These are phyloP conservation scores for Chlorella sp. DNA, from an alignment of 139 green algal genomes.

Conservation along the genomic window DNA sequence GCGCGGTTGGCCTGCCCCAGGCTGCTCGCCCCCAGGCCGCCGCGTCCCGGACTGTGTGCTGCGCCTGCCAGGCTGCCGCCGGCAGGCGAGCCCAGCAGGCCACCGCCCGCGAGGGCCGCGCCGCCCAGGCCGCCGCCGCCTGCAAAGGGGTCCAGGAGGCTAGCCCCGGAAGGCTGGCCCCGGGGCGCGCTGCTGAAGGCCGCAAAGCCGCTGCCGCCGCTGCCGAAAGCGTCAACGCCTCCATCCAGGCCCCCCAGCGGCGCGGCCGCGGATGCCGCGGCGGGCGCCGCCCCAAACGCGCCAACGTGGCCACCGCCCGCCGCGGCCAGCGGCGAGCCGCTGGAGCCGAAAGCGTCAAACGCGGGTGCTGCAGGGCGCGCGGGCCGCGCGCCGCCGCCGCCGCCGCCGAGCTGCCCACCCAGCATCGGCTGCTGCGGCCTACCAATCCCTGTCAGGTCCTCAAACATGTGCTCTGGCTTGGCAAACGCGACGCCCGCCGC, in stretches of 20 bases:
- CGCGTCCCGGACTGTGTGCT: too few species aligned
- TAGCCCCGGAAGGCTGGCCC: background rate
- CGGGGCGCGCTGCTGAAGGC: background rate
- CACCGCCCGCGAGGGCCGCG: background rate
- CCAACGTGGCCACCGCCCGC: background rate
- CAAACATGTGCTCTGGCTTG: slow-evolving; percentile 51
- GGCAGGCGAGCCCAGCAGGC: too few species aligned
- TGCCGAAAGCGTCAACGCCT: slow-evolving; percentile 3
- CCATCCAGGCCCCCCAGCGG: too few species aligned
- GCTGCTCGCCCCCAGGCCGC: too few species aligned
- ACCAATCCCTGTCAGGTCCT: slow-evolving; percentile 28
- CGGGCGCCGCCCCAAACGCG: background rate
- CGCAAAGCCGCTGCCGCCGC: background rate
- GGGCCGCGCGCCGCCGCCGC: background rate
- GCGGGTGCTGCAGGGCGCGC: background rate
- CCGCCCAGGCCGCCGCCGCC: background rate
- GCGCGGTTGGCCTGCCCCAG: background rate
- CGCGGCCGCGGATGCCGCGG: background rate
- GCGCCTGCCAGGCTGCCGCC: background rate
- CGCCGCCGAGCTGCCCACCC: background rate
- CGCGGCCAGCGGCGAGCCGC: background rate
- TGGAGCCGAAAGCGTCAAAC: background rate
- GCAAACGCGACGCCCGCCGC: slow-evolving; percentile 12
- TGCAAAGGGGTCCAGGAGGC: background rate
- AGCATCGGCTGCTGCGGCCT: slow-evolving; percentile 8